Percentiles rank a stretch among this genome's conserved stretches.
Conservation (phyloP, 108 stramenopile species). For the Ochromonas danica region DNA sequence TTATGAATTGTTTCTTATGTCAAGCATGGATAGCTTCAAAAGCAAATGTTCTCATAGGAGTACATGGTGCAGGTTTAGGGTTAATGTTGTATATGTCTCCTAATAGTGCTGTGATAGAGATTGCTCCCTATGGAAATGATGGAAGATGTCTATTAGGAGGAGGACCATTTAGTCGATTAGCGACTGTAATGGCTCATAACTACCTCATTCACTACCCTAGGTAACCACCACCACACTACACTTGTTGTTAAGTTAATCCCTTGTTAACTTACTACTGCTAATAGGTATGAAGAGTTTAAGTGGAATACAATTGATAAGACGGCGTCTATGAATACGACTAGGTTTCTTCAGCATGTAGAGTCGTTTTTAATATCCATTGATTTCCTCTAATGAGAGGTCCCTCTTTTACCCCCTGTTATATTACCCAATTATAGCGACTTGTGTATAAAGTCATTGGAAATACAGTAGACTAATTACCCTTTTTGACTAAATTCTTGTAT, state of each 20-base stretch:
- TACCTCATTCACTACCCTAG: background rate
- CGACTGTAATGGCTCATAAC: background rate
- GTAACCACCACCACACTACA: too few species aligned
- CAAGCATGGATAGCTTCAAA: background rate
- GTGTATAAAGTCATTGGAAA: background rate
- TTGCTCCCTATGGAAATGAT: constrained; percentile 11
- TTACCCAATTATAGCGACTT: background rate
- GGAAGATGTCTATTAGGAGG: constrained; percentile 20
- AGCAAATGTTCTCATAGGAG: background rate
- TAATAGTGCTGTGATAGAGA: background rate
- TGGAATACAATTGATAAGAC: background rate
- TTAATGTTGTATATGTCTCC: constrained; percentile 6
- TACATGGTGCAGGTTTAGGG: constrained; percentile 18
- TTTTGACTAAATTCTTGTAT: background rate
- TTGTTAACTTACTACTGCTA: too few species aligned
- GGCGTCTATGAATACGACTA: background rate
- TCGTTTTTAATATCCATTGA: background rate
- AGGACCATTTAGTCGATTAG: constrained; percentile 21
- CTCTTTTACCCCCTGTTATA: background rate
- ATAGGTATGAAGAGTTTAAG: too few species aligned
- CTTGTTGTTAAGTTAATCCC: too few species aligned
- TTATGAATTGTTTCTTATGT: background rate
- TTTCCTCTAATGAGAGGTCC: too few species aligned
- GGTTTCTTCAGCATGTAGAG: background rate
- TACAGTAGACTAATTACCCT: background rate